Percentiles rank a stretch among this genome's conserved stretches.
phyloP scores from a whole-genome alignment of 2,329 filamentous ascomycete species.

The Colletotrichum paranaense region DNA sequence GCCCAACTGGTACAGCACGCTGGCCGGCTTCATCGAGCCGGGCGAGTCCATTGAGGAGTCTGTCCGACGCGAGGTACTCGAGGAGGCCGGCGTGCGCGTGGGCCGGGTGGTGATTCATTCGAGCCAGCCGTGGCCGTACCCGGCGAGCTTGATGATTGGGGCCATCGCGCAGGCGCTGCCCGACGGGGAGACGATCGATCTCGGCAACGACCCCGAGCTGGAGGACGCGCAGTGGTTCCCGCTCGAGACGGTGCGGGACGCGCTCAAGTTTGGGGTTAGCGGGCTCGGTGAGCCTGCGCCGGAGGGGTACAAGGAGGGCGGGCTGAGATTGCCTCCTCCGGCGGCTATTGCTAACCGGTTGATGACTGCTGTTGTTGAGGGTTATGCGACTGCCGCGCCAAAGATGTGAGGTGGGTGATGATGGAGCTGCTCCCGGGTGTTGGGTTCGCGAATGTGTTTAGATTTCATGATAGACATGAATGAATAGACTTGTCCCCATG shows the following conservation, averaged over 20 bases:
- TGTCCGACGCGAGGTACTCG: slow-evolving; percentile 86
- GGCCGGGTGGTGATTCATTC: slow-evolving; percentile 85
- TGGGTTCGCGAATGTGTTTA: neutral
- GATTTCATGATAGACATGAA: slow-evolving; percentile 43
- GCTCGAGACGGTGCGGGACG: slow-evolving; percentile 82
- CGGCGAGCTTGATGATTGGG: slow-evolving; percentile 85
- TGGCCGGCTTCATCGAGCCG: slow-evolving; percentile 88
- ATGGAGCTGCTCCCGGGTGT: neutral
- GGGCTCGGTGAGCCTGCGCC: slow-evolving; percentile 73
- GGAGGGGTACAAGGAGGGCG: slow-evolving; percentile 79
- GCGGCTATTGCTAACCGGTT: slow-evolving; percentile 95
- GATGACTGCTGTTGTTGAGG: slow-evolving; percentile 81
- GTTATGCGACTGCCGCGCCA: slow-evolving; percentile 69
- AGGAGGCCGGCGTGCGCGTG: slow-evolving; percentile 82
- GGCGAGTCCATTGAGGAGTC: slow-evolving; percentile 89
- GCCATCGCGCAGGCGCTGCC: slow-evolving; percentile 89
- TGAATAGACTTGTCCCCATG: slow-evolving; percentile 13
- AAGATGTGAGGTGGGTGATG: slow-evolving; percentile 56
- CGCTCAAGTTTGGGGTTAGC: slow-evolving; percentile 75
- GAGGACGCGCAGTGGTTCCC: slow-evolving; percentile 91
- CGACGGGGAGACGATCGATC: slow-evolving; percentile 79
- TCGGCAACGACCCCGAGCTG: slow-evolving; percentile 91
- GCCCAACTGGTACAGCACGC: slow-evolving; percentile 85
- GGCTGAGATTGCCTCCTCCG: slow-evolving; percentile 81
- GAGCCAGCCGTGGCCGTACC: slow-evolving; percentile 90